Evolutionary conservation across 257 asterid species (phyloP).

Genomic region (Salvia rosmarinus): DNA sequence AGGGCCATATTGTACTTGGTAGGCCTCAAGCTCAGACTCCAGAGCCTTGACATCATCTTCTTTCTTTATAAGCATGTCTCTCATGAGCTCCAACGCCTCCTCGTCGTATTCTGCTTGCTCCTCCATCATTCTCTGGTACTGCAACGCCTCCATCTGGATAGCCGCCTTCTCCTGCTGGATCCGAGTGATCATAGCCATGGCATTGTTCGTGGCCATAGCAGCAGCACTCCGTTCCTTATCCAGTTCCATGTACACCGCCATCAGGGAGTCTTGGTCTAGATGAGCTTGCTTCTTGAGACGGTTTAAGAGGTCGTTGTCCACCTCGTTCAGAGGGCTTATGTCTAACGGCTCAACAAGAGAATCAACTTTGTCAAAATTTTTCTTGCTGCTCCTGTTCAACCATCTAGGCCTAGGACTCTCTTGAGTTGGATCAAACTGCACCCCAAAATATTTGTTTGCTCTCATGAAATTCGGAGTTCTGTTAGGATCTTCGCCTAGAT

Average conservation of each 20-base stretch:
- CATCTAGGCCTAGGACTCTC: slow-evolving; percentile 81
- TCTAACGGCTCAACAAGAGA: slow-evolving; percentile 45
- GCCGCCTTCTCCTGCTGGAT: slow-evolving; percentile 94
- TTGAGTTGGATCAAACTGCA: slow-evolving; percentile 74
- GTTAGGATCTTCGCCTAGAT: slow-evolving; percentile 42
- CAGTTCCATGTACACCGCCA: slow-evolving; percentile 77
- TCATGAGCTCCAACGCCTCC: slow-evolving; percentile 72
- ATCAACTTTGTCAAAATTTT: slow-evolving; percentile 46
- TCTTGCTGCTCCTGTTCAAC: slow-evolving; percentile 43
- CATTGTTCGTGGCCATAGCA: slow-evolving; percentile 93
- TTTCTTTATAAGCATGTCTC: slow-evolving; percentile 56
- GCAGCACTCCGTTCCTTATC: slow-evolving; percentile 96
- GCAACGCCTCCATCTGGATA: slow-evolving; percentile 96
- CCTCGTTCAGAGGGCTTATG: slow-evolving; percentile 40
- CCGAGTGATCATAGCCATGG: slow-evolving; percentile 98
- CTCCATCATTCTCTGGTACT: slow-evolving; percentile 98
- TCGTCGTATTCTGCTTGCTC: slow-evolving; percentile 91
- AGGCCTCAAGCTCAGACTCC: slow-evolving; percentile 61
- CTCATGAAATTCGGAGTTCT: slow-evolving; percentile 58
- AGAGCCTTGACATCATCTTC: slow-evolving; percentile 69
- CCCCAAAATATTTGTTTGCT: slow-evolving; percentile 62
- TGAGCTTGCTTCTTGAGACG: slow-evolving; percentile 63
- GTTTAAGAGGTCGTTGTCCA: slow-evolving; percentile 44
- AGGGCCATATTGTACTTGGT: slow-evolving; percentile 57
- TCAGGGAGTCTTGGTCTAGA: slow-evolving; percentile 68